Base-by-base conservation (phyloP, 768 basidiomycete species). In the Macrolepiota dolichaula region DNA sequence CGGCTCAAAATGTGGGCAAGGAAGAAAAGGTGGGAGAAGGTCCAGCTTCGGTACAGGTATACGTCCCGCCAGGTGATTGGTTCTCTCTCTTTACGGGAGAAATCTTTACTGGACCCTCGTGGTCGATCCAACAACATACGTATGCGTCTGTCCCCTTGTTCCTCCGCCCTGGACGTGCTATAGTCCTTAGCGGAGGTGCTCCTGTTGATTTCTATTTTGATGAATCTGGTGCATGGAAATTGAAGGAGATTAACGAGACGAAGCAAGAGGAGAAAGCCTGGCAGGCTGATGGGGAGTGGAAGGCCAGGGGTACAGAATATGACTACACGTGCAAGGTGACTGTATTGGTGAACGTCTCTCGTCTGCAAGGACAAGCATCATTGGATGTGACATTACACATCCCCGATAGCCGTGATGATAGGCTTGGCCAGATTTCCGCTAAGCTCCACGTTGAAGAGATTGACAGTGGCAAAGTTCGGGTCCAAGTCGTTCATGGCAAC, bases 61-160 rank as follows among this genome's bases (percentile, higher is more conserved):
- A 74, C 49, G 64, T 74, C 12, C 74, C 74, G 12, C 49, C 64
- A 22, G 72, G 73, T 17, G 63, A 62, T 9, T 75, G 74, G 74
- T 71, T 67, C 57, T 68, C 71, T 0, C 27, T 74, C 25, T 54
- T 75, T 7, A 71, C 73, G 38, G 68, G 68, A 1, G 71, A 69
- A 29, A 52, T 72, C n/a, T 64, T 68, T 4, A 56, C 61, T 27
- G 74, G 73, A 5, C 73, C 71, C 29, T 63, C 64, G 15, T 74
- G 66, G 47, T 62, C 70, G 37, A 69, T 63, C 1, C 73, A 73
- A 61, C 61, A 53, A 9, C 71, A 73, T 51, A 65, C 69, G 38
- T 74, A 73, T 56, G 65, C 56, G 24, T 68, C 69, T 51, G 55
- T 74, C 24, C 73, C 73, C 11, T 42, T 74, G 15, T 57, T 74